Conservation (phyloP, 352 stramenopile species). For the Plasmopara halstedii region DNA sequence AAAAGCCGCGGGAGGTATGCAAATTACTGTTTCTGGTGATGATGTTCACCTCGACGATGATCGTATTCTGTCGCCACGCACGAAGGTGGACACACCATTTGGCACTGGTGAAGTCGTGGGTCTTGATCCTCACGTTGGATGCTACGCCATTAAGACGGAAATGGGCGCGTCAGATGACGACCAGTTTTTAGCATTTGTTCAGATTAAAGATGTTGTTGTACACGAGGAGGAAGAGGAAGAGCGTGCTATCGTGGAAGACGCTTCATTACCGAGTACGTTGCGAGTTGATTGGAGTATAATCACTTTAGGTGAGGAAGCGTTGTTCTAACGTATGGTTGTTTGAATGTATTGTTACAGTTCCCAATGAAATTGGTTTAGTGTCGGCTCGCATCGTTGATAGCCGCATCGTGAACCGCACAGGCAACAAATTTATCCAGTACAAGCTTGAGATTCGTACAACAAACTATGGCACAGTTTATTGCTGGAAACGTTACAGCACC, state of each 20-base stretch:
- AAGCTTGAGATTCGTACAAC: constrained; percentile 83
- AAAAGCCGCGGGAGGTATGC: constrained; percentile 50
- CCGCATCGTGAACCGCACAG: constrained; percentile 72
- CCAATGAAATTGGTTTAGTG: constrained; percentile 73
- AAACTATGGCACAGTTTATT: constrained; percentile 85
- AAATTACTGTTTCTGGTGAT: constrained; percentile 57
- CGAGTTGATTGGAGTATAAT: constrained; percentile 1
- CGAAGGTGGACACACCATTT: constrained; percentile 81
- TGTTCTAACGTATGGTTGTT: neutral
- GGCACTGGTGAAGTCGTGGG: constrained; percentile 75
- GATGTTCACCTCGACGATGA: constrained; percentile 80
- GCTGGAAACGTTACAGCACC: constrained; percentile 85
- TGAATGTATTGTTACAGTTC: constrained; percentile 33
- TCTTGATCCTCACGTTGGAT: constrained; percentile 80
- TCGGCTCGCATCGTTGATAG: constrained; percentile 80
- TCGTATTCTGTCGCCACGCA: constrained; percentile 77
- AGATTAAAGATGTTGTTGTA: constrained; percentile 66
- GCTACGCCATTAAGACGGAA: constrained; percentile 84
- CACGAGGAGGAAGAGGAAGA: constrained; percentile 71
- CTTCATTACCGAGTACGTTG: constrained; percentile 65
- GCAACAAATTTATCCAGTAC: constrained; percentile 88
- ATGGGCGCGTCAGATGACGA: constrained; percentile 64
- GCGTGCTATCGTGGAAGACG: constrained; percentile 73
- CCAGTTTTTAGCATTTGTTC: constrained; percentile 77
- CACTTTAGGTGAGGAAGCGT: constrained; percentile 7